phyloP scores from a whole-genome alignment of 2,329 filamentous ascomycete genomes.

The Cladosporium phlei region DNA sequence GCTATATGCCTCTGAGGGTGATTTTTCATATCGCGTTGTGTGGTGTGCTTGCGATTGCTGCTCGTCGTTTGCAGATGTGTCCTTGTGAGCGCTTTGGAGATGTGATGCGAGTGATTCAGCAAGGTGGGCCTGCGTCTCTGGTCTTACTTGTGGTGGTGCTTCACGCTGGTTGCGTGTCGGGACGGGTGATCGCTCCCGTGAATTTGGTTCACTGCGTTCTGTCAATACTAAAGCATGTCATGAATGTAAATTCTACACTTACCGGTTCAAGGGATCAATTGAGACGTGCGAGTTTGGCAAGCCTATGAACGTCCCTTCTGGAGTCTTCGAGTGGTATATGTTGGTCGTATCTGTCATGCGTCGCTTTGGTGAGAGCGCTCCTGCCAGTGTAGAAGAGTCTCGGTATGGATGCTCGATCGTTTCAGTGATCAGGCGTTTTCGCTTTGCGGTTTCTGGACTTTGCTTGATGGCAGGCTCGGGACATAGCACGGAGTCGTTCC shows the following conservation, averaged over 20 bases:
- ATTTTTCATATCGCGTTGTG: background rate
- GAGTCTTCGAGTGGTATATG: constrained; percentile 1
- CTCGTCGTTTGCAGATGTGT: background rate
- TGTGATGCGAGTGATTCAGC: constrained; percentile 12
- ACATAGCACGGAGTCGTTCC: constrained; percentile 10
- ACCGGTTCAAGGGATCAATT: constrained; percentile 2
- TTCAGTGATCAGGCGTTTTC: constrained; percentile 6
- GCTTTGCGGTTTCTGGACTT: constrained; percentile 10
- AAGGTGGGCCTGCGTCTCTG: constrained; percentile 11
- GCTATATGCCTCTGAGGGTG: constrained; percentile 1
- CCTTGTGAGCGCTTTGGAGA: background rate
- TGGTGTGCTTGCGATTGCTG: background rate
- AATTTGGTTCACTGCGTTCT: background rate
- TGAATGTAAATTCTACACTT: background rate
- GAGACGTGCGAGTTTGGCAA: background rate
- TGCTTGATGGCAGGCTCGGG: constrained; percentile 8
- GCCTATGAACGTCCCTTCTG: background rate
- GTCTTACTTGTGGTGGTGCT: constrained; percentile 9
- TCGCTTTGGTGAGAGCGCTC: constrained; percentile 3
- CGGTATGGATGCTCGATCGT: background rate
- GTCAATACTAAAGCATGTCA: too few relatives aligned
- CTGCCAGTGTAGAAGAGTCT: background rate
- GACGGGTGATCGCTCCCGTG: constrained; percentile 10
- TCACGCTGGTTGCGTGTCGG: constrained; percentile 9
- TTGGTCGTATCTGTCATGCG: constrained; percentile 4